Percentiles rank a stretch among this genome's conserved stretches.
Evolutionary conservation across 805 yeast species (phyloP).

Genomic region (Suhomyces vadensis): DNA sequence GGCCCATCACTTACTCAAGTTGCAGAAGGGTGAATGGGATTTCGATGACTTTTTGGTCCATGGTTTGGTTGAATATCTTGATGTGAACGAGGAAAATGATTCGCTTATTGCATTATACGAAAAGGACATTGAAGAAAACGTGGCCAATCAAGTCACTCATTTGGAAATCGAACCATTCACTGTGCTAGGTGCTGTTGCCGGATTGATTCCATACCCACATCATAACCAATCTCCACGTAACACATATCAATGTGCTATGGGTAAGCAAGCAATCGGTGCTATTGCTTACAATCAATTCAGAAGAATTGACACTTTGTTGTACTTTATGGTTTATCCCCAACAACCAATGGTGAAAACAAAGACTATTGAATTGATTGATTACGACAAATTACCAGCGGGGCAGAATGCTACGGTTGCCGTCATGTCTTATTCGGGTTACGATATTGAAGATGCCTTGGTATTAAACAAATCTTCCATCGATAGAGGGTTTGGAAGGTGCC

Average conservation of each 20-base stretch:
- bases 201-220: slow-evolving; percentile 88
- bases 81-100: slow-evolving; percentile 54
- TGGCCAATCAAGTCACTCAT: slow-evolving; percentile 59
- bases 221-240: slow-evolving; percentile 92
- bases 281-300: slow-evolving; percentile 96
- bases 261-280: slow-evolving; percentile 99
- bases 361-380: slow-evolving; percentile 91
- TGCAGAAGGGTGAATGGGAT: slow-evolving; percentile 70
- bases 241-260: slow-evolving; percentile 94
- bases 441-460: slow-evolving; percentile 98
- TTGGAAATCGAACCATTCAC: slow-evolving; percentile 95
- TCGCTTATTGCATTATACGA: slow-evolving; percentile 53
- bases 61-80: slow-evolving; percentile 92
- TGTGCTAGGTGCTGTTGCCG: slow-evolving; percentile 89
- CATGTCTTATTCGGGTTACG: slow-evolving; percentile 98
- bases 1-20: slow-evolving; percentile 63
- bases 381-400: slow-evolving; percentile 97
- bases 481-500: slow-evolving; percentile 97
- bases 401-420: slow-evolving; percentile 99
- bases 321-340: slow-evolving; percentile 97
- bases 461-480: slow-evolving; percentile 91
- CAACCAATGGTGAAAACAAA: slow-evolving; percentile 99
- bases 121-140: slow-evolving; percentile 46
- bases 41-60: slow-evolving; percentile 86
- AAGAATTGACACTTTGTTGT: slow-evolving; percentile 90